Base-by-base conservation (phyloP, 768 basidiomycete genomes). In the Suillus tomentosus region DNA sequence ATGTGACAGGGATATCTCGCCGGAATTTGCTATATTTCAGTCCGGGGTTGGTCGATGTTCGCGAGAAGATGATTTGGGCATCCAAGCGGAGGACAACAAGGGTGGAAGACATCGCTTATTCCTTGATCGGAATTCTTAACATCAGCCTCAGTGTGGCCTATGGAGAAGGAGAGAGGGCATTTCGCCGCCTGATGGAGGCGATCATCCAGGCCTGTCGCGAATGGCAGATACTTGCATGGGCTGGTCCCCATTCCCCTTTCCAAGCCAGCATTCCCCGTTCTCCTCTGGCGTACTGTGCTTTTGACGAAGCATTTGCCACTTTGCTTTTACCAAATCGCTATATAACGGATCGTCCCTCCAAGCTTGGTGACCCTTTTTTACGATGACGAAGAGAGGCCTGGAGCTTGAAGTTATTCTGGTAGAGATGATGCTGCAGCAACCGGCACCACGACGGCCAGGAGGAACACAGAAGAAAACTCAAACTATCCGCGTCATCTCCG, bases 81-180 rank as follows among this genome's bases (percentile, higher is more conserved):
- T 66, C 72, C 1, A 45, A 50, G 37, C 63, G 74, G 57, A 60
- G 56, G 9, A 75, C 74, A 19, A 74, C 72, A 8, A 69, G 67
- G 31, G 50, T 61, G 10, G 74, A 75, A 62, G 73, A 75, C 14
- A 62, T 64, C 15, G 68, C 74, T 19, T 73, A 73, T 47, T 72
- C 65, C 5, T 65, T 74, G 40, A 27, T 75, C n/a, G 73, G 72
- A 6, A 65, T 74, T 31, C 66, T 74, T 36, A 60, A 74, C 42
- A 65, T 73, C 55, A 67, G 61, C 45, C 66, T 75, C 45, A 58
- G 64, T 11, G 66, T 73, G 9, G 66, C 66, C 11, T 74, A 75
- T 17, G 74, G 73, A 40, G 69, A 72, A 47, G 72, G 74, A 6
- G 64, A 58, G 40, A 65, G 67, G 6, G 69, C 74, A 11, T 75